Percentiles rank a stretch among this genome's conserved stretches.
phyloP scores from a whole-genome alignment of 2,329 filamentous ascomycete genomes.

The Furcasterigmium sp. region DNA sequence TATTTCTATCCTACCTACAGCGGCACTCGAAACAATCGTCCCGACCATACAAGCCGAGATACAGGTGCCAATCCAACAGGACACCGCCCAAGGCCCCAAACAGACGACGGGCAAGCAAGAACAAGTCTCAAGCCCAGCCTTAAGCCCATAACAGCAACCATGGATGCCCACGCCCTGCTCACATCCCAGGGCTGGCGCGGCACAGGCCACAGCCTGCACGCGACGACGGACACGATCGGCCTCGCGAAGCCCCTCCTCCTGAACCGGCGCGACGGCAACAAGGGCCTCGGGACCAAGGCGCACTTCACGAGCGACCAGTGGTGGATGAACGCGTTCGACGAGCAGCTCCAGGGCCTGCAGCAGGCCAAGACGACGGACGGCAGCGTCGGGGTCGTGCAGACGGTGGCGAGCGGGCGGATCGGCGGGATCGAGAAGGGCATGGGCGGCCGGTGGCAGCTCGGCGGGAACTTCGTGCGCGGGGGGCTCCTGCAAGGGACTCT shows the following conservation, averaged over 20 bases:
- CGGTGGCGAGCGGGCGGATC: constrained; percentile 47
- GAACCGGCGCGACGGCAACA: constrained; percentile 72
- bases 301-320: constrained; percentile 74
- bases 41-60: too few species aligned
- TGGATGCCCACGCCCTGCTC: constrained; percentile 83
- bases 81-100: too few species aligned
- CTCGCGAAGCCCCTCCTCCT: constrained; percentile 80
- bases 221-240: constrained; percentile 65
- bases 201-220: constrained; percentile 80
- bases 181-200: constrained; percentile 87
- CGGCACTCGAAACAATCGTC: too few species aligned
- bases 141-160: too few species aligned
- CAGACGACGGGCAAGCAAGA: too few species aligned
- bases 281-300: constrained; percentile 74
- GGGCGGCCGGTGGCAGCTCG: constrained; percentile 60
- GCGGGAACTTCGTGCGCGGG: constrained; percentile 80
- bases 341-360: constrained; percentile 77
- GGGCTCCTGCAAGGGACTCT: constrained; percentile 72
- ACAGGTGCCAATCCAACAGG: too few species aligned
- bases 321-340: constrained; percentile 95
- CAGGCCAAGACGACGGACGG: constrained; percentile 53
- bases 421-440: constrained; percentile 50
- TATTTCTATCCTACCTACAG: too few species aligned
- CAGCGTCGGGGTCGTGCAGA: constrained; percentile 50
- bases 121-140: too few species aligned